Percentiles rank a stretch among this genome's conserved stretches.
Conservation (phyloP, 169 alveolate species). For the Plasmodium reichenowi region DNA sequence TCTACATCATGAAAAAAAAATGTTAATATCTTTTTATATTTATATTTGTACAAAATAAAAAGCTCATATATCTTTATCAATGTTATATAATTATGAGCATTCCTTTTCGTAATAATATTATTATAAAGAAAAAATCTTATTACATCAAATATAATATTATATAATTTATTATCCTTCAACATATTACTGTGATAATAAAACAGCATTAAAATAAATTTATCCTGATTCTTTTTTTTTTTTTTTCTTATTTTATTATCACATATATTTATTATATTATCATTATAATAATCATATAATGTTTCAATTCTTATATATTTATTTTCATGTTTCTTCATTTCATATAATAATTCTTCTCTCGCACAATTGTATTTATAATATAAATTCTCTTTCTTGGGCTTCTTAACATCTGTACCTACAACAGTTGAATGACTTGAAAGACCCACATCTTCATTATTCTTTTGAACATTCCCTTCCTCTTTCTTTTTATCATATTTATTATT, state of each 20-base stretch:
- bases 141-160: slow-evolving; percentile 17
- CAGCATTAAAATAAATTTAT: slow-evolving; percentile 17
- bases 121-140: slow-evolving; percentile 41
- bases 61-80: slow-evolving; percentile 39
- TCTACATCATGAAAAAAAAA: slow-evolving; percentile 57
- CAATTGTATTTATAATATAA: background rate
- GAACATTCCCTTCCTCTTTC: background rate
- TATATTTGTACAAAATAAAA: slow-evolving; percentile 1
- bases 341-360: slow-evolving; percentile 21
- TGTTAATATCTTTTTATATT: background rate
- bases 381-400: background rate
- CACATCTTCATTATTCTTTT: slow-evolving; percentile 2
- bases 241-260: slow-evolving; percentile 1
- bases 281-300: slow-evolving; percentile 25
- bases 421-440: slow-evolving; percentile 10
- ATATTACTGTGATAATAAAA: slow-evolving; percentile 50
- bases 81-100: slow-evolving; percentile 6
- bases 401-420: background rate
- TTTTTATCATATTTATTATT: background rate
- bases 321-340: slow-evolving; percentile 22
- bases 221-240: background rate
- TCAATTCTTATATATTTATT: slow-evolving; percentile 17
- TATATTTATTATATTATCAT: background rate
- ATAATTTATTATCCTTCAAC: slow-evolving; percentile 3
- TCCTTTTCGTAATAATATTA: slow-evolving; percentile 45